These are phyloP conservation scores for Sporothrix brunneoviolacea DNA, from an alignment of 2,329 filamentous ascomycete species.

Conservation along the genomic window DNA sequence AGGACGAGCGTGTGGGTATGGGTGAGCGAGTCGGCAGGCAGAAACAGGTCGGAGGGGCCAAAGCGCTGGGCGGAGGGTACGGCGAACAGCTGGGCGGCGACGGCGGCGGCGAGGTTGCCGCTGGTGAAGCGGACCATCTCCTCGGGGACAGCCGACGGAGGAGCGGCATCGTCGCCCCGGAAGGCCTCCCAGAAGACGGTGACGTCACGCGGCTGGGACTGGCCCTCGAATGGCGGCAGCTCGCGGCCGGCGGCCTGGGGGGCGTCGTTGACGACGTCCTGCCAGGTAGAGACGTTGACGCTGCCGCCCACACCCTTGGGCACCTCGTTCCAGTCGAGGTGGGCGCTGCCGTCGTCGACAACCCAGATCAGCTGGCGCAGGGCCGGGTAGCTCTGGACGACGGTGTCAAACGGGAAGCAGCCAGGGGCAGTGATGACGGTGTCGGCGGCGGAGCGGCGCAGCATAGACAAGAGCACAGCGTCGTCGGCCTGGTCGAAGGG, in stretches of 20 bases:
- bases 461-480: constrained; percentile 58
- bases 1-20: constrained; percentile 73
- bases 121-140: constrained; percentile 80
- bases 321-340: constrained; percentile 92
- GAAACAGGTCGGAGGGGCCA: constrained; percentile 67
- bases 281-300: constrained; percentile 85
- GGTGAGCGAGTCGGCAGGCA: constrained; percentile 75
- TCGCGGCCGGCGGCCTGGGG: constrained; percentile 52
- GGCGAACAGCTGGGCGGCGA: constrained; percentile 69
- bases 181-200: constrained; percentile 58
- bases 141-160: constrained; percentile 36
- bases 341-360: constrained; percentile 79
- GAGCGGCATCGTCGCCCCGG: constrained; percentile 18
- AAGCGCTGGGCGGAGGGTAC: constrained; percentile 71
- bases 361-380: constrained; percentile 85
- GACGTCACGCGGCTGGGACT: constrained; percentile 46
- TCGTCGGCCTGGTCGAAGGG: constrained; percentile 72
- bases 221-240: constrained; percentile 57
- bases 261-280: constrained; percentile 73
- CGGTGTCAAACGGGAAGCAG: constrained; percentile 70
- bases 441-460: constrained; percentile 69
- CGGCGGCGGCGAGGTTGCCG: constrained; percentile 77
- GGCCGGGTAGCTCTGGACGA: constrained; percentile 58
- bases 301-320: constrained; percentile 68
- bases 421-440: constrained; percentile 79